Base-by-base conservation (phyloP, 1,139 yeast genomes). In the Hanseniaspora uvarum region DNA sequence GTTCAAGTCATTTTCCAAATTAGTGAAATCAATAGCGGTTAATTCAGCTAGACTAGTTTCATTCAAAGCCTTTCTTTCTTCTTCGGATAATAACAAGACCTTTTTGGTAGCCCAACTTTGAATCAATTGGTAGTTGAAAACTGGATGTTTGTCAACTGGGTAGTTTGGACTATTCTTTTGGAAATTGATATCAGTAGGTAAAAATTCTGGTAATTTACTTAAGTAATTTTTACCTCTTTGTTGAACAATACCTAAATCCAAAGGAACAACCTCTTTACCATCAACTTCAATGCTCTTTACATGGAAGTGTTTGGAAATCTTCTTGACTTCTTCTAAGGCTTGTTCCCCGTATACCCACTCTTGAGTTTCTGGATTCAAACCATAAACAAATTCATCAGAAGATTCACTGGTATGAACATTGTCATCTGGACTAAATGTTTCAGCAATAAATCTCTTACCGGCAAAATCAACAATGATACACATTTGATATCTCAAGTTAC, bases 341-440 rank as follows among this genome's bases (percentile, higher is more conserved):
- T 72, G 73, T 53, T 75, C 73, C 58, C 73, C 74, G 23, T 75
- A 67, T 46, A 77, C 74, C 46, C 48, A 36, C 30, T 72, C 68
- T 19, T 68, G 65, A 30, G 75, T 71, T 37, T 73, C 76, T 59
- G 81, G 87, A 59, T 86, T 87, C 45, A 81, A 76, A 52, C 98
- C 98, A 64, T 89, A 87, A 24, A 75, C 58, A 33, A 66, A 65
- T 31, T 59, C 56, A 63, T 77, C 78, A 54, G 62, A 57, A 41
- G 65, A 58, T 16, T 70, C 68, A 55, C 70, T 71, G 60, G 66
- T 61, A 41, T 70, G 62, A 48, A 69, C 75, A 70, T 89, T 84
- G 58, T 89, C 79, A 58, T 98, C 98, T n/a, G 98, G 98, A 50
- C 92, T 95, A 24, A 96, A 96, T 16, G 96, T 86, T 72, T 92